Conservation (phyloP, 2,329 filamentous ascomycete species). For the Botrytis paeoniae region DNA sequence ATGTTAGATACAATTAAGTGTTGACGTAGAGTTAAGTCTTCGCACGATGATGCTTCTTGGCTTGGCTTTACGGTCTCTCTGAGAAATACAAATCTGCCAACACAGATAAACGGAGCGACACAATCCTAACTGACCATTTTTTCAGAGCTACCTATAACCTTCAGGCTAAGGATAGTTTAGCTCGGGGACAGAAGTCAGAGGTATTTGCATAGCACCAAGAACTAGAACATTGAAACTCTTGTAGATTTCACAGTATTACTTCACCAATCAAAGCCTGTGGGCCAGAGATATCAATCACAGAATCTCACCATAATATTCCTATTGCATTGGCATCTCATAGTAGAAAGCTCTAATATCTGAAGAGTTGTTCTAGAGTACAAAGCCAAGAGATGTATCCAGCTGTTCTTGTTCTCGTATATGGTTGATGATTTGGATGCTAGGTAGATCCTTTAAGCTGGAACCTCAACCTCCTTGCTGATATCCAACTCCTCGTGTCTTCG, state of each 20-base stretch:
- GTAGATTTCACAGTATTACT: background rate
- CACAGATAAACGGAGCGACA: background rate
- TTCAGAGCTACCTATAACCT: background rate
- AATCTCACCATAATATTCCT: background rate
- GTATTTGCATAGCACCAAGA: background rate
- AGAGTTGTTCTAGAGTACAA: background rate
- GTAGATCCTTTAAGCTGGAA: constrained; percentile 32
- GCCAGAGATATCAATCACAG: background rate
- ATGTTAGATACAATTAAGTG: background rate
- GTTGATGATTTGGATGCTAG: background rate
- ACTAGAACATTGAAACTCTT: background rate
- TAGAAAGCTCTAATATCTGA: background rate
- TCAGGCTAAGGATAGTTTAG: background rate
- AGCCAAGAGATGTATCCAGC: background rate
- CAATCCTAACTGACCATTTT: background rate
- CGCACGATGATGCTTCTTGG: background rate
- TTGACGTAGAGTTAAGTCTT: background rate
- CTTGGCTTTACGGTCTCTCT: background rate
- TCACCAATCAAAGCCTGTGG: background rate
- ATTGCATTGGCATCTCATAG: background rate
- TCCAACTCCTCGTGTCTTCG: constrained; percentile 66
- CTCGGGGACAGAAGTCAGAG: background rate
- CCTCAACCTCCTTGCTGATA: constrained; percentile 48
- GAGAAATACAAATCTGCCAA: background rate
- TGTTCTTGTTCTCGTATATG: background rate